Evolutionary conservation across 2,329 filamentous ascomycete species (phyloP), one percentile per base, ranked within the genome.

Genomic region (Fonsecaea pedrosoi): DNA sequence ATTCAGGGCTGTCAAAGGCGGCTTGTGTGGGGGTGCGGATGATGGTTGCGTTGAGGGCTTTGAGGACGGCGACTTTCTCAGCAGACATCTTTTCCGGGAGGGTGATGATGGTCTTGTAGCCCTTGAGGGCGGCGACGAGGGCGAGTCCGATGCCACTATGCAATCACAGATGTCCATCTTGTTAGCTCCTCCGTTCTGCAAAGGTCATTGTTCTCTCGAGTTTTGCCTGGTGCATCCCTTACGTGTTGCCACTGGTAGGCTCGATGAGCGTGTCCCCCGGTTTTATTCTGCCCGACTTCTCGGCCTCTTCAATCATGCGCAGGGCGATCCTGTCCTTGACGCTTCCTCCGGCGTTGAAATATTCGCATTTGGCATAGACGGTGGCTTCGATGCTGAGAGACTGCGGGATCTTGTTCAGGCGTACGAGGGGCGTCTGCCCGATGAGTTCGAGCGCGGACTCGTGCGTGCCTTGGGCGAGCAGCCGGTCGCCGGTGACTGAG

Each of bases 61-160:
- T 91, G 69, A 99, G 86, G 34, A 99, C 95, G 1, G 94, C 91
- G 45, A 99, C 95, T 81, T 99, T 99, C 81, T 99, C 95, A 56
- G 93, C 91, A 1, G 93, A 97, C 95, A 99, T 99, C 85, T 99
- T 99, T 82, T 99, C 95, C 60, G 95, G 95, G 54, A 99, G 87
- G 10, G 95, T 99, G 79, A 99, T 99, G 81, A 99, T 98, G 48
- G 94, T 96, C 81, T 94, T 94, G 85, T 98, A 99, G 73, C 77
- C 94, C 83, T 97, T 98, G 76, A 99, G 91, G 15, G 95, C 95
- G 65, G 88, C 94, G 18, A 98, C 94, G 38, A 99, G 88, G 34
- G 95, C 95, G 48, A 99, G 85, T 25, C 95, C 95, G 72, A 99
- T 99, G 72, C 95, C 95, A 69, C 81, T 87, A n/a, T 2, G 3